Evolutionary conservation across 306 rosid genomes (phyloP), one percentile per base, ranked within the genome.

Genomic region (Trichosanthes truncata): DNA sequence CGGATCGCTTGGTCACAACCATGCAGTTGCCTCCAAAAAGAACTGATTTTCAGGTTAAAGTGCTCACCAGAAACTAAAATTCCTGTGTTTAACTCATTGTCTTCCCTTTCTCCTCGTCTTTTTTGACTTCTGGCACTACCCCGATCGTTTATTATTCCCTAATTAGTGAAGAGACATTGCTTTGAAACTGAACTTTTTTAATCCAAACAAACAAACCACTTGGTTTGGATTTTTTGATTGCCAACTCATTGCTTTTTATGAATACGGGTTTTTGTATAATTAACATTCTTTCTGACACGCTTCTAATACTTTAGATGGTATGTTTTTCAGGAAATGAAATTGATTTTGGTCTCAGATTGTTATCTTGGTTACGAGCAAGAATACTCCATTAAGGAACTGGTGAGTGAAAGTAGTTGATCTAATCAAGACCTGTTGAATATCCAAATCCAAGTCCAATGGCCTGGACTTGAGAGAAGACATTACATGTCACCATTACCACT

Each of bases 321-420:
- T 74, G 5, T 80, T 83, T 53, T 74, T 82, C 93, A 90, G 97
- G 97, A 85, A 43, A 66, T 91, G 87, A 92, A 90, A 86, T 69
- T 95, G 87, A 81, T 87, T 67, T 65, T 93, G 68, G 89, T 95
- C 77, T 95, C 98, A 3, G 98, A 95, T 89, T 95, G 96, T 81
- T 95, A 95, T 85, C n/a, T 95, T 80, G 93, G 93, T 53, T 95
- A 89, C 18, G 92, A 92, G 55, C 97, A 87, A 90, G 97, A 90
- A 81, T 89, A 90, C 83, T 83, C 92, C 62, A 76, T 93, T 84
- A 85, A 85, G 20, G 82, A 81, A 83, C 79, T 60, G 48, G 56
- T 33, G 49, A 55, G 41, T 9, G 62, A 51, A 78, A 51, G 78
- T 52, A 80, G 73, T 14, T 61, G 40, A 72, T 23, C 41, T 14